A percentile compares a stretch with the other conserved stretches of the same genome.
These are phyloP conservation scores for Flaveria brownii DNA, from an alignment of 129 eudicot species.

Conservation along the genomic window DNA sequence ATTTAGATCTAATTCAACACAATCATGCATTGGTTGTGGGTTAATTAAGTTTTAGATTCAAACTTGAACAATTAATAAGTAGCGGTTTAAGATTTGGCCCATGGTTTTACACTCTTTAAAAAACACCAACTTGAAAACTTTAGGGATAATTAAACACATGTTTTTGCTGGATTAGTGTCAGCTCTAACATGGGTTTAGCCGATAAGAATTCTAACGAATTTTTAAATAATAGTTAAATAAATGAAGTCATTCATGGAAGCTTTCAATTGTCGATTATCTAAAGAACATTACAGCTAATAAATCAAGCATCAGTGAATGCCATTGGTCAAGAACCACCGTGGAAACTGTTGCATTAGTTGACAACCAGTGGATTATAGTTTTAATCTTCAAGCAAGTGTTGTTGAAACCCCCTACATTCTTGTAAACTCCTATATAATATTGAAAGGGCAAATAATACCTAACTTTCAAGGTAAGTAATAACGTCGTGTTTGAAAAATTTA, in stretches of 20 bases:
- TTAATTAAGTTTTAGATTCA: slow-evolving; percentile 26
- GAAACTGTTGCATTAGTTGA: slow-evolving; percentile 33
- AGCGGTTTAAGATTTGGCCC: slow-evolving; percentile 38
- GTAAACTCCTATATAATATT: neutral
- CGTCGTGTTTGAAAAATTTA: slow-evolving; percentile 10
- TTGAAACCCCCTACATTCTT: slow-evolving; percentile 33
- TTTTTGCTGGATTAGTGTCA: slow-evolving; percentile 46
- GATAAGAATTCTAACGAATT: slow-evolving; percentile 27
- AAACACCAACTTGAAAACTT: slow-evolving; percentile 32
- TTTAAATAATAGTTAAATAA: slow-evolving; percentile 9
- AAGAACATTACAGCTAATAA: slow-evolving; percentile 45
- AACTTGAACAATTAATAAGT: slow-evolving; percentile 19
- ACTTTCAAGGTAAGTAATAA: slow-evolving; percentile 9
- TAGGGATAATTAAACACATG: slow-evolving; percentile 32
- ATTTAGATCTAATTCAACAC: slow-evolving; percentile 23
- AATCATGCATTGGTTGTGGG: neutral
- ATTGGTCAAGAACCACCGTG: slow-evolving; percentile 39
- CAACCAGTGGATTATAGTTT: slow-evolving; percentile 1
- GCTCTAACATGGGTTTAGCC: slow-evolving; percentile 44
- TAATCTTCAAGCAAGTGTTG: slow-evolving; percentile 36
- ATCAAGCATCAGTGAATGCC: slow-evolving; percentile 27
- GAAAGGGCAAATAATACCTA: neutral
- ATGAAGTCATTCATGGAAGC: slow-evolving; percentile 36
- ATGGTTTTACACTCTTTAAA: slow-evolving; percentile 26
- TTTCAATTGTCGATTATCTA: slow-evolving; percentile 28